Conservation (phyloP, 192 early-diverging fungal species). For the Coemansia sp. region DNA sequence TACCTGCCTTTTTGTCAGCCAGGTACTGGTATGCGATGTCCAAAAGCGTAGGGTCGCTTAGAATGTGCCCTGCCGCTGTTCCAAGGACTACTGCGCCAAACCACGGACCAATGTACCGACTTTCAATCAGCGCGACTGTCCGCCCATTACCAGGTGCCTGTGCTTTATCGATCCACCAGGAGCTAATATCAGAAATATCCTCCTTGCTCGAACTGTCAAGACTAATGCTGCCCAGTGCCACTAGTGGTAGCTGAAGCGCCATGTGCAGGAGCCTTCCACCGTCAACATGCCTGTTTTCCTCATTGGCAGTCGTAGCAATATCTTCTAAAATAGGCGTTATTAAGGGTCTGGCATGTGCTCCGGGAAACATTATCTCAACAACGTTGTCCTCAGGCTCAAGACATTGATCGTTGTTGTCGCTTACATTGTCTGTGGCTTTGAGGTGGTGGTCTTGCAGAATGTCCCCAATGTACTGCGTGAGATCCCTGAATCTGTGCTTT, state of each 20-base stretch:
- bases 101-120: slow-evolving; percentile 28
- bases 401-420: not conserved
- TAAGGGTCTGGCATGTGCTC: not conserved
- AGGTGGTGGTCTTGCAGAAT: not conserved
- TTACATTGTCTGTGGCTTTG: too few species aligned
- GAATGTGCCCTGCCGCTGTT: not conserved
- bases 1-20: not conserved
- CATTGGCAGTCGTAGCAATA: not conserved
- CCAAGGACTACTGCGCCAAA: slow-evolving; percentile 28
- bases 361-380: not conserved
- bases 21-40: slow-evolving; percentile 8
- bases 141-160: not conserved
- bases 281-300: not conserved
- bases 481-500: not conserved
- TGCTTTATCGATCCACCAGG: slow-evolving; percentile 22
- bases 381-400: not conserved
- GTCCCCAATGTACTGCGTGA: not conserved
- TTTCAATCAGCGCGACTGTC: not conserved
- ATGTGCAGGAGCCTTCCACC: not conserved
- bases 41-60: not conserved
- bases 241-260: slow-evolving; percentile 23
- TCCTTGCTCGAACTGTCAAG: not conserved
- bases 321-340: slow-evolving; percentile 4
- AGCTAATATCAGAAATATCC: slow-evolving; percentile 1
- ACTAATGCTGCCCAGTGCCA: slow-evolving; percentile 12